phyloP scores from a whole-genome alignment of 768 basidiomycete species.

The Lactarius hatsudake region DNA sequence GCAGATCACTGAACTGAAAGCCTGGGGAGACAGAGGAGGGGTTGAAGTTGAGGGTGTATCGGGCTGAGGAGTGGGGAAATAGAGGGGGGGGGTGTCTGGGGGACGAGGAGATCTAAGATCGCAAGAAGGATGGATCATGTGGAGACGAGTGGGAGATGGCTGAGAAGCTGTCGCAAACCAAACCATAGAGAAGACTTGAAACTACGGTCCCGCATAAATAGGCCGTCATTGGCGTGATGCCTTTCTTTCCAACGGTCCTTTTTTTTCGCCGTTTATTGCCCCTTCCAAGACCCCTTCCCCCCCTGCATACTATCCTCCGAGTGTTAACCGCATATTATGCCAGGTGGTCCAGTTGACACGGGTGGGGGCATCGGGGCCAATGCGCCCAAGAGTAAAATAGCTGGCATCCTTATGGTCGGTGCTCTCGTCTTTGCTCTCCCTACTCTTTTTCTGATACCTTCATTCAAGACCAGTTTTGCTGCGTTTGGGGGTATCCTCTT shows the following conservation, averaged over 20 bases:
- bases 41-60: too few relatives aligned
- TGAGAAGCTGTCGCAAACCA: conserved; percentile 2
- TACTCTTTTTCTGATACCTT: background rate
- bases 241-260: conserved; percentile 1
- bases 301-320: background rate
- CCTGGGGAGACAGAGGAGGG: background rate
- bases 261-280: background rate
- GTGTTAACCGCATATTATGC: conserved; percentile 21
- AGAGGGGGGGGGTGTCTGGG: background rate
- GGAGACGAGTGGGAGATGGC: background rate
- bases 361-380: conserved; percentile 26
- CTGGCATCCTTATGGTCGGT: conserved; percentile 40
- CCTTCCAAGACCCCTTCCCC: too few relatives aligned
- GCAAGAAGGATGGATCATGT: background rate
- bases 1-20: too few relatives aligned
- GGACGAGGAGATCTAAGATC: conserved; percentile 5
- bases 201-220: conserved; percentile 18
- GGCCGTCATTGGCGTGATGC: background rate
- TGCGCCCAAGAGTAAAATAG: conserved; percentile 27
- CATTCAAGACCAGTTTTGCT: conserved; percentile 33
- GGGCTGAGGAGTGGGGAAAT: background rate
- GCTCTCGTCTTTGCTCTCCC: background rate
- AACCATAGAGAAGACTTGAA: background rate
- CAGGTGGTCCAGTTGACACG: conserved; percentile 24
- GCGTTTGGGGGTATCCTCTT: conserved; percentile 43